Conservation (phyloP, 2,329 filamentous ascomycete species). For the Tolypocladium album region DNA sequence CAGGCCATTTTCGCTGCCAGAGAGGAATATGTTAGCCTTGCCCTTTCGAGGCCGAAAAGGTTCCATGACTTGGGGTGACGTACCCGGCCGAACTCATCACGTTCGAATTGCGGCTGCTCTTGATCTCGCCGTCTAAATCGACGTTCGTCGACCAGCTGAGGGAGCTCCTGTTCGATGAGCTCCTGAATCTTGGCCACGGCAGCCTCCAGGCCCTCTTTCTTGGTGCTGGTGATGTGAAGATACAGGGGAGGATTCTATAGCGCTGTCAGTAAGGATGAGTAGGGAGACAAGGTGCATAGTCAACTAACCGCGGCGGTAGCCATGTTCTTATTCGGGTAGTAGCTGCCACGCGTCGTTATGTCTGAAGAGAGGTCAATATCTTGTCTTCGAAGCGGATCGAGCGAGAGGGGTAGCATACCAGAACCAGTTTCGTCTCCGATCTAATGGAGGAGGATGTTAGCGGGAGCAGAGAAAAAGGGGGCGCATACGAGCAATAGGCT, state of each 20-base stretch:
- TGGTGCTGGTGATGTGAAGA: constrained; percentile 88
- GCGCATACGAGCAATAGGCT: constrained; percentile 52
- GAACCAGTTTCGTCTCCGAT: constrained; percentile 99
- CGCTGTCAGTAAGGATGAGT: constrained; percentile 1
- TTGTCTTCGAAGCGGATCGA: constrained; percentile 22
- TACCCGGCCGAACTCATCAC: constrained; percentile 85
- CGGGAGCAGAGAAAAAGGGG: constrained; percentile 71
- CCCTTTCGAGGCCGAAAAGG: not conserved
- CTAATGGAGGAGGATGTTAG: constrained; percentile 88
- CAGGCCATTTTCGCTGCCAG: constrained; percentile 92
- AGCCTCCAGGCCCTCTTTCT: constrained; percentile 81
- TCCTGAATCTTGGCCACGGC: constrained; percentile 86
- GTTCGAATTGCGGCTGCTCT: constrained; percentile 62
- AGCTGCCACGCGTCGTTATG: constrained; percentile 95
- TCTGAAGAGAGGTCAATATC: constrained; percentile 58
- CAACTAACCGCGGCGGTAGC: constrained; percentile 75
- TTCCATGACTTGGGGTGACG: constrained; percentile 12
- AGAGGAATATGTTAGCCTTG: not conserved
- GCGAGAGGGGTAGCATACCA: constrained; percentile 61
- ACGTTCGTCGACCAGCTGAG: constrained; percentile 88
- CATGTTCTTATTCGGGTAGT: constrained; percentile 97
- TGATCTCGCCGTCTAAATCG: constrained; percentile 78
- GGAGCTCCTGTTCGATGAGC: constrained; percentile 90
- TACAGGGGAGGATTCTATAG: constrained; percentile 81
- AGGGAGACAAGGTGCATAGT: not conserved